Conservation (phyloP, 345 rosid species). For the Lumnitzera racemosa region DNA sequence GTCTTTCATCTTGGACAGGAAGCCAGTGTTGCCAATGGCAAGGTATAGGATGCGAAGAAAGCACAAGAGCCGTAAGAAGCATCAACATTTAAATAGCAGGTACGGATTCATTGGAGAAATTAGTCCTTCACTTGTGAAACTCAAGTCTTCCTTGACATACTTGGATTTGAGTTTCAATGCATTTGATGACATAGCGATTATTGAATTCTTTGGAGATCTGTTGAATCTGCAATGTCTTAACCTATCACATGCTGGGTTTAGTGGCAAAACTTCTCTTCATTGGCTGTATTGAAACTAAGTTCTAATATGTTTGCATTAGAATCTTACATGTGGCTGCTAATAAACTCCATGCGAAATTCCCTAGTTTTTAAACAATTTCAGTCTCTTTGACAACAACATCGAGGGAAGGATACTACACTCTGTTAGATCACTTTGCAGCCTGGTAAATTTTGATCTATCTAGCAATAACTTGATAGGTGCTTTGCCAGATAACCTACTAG, state of each 20-base stretch:
- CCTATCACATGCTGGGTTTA: slow-evolving; percentile 28
- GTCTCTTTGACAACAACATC: slow-evolving; percentile 17
- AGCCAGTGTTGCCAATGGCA: slow-evolving; percentile 33
- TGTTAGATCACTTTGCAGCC: slow-evolving; percentile 29
- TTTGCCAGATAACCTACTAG: slow-evolving; percentile 23
- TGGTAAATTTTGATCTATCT: slow-evolving; percentile 22
- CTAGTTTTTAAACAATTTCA: slow-evolving; percentile 23
- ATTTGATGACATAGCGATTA: slow-evolving; percentile 22
- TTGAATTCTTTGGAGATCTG: slow-evolving; percentile 30
- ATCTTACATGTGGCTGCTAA: slow-evolving; percentile 18
- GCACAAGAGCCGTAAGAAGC: slow-evolving; percentile 18
- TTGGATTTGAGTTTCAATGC: slow-evolving; percentile 36
- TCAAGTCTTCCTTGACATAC: slow-evolving; percentile 18
- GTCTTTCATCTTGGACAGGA: slow-evolving; percentile 29
- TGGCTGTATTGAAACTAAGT: slow-evolving; percentile 22
- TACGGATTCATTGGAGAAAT: slow-evolving; percentile 28
- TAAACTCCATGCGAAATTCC: slow-evolving; percentile 31
- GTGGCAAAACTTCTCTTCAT: slow-evolving; percentile 23
- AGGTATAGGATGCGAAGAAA: slow-evolving; percentile 25
- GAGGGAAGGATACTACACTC: slow-evolving; percentile 30
- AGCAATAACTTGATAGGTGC: slow-evolving; percentile 31
- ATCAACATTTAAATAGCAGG: slow-evolving; percentile 11
- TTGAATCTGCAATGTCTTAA: slow-evolving; percentile 22
- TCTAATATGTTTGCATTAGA: slow-evolving; percentile 18
- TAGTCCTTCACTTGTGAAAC: slow-evolving; percentile 25